phyloP scores from a whole-genome alignment of 345 rosid species.

The Limnanthes douglasii region DNA sequence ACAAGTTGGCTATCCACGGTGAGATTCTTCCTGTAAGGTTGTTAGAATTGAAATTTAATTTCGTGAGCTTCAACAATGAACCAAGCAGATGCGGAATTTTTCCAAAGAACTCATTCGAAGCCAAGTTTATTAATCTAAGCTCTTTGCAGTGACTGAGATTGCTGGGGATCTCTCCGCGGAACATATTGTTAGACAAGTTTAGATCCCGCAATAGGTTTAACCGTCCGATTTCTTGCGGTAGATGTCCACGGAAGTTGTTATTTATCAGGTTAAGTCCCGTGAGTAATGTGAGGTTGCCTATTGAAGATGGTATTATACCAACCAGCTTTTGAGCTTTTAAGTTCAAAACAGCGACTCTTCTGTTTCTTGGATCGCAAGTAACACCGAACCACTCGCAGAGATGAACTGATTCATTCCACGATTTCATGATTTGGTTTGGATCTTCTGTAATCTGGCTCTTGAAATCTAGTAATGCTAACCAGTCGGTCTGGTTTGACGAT shows the following conservation, averaged over 20 bases:
- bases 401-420: slow-evolving; percentile 10
- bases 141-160: slow-evolving; percentile 4
- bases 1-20: slow-evolving; percentile 7
- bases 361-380: not conserved
- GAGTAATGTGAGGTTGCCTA: slow-evolving; percentile 15
- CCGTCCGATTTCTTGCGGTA: slow-evolving; percentile 9
- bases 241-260: slow-evolving; percentile 5
- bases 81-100: slow-evolving; percentile 6
- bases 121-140: not conserved
- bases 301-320: slow-evolving; percentile 9
- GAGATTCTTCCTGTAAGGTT: slow-evolving; percentile 7
- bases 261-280: slow-evolving; percentile 3
- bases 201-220: slow-evolving; percentile 6
- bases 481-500: slow-evolving; percentile 6
- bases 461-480: slow-evolving; percentile 6
- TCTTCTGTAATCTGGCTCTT: slow-evolving; percentile 4
- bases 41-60: not conserved
- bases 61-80: not conserved
- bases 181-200: slow-evolving; percentile 1
- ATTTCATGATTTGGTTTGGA: slow-evolving; percentile 3
- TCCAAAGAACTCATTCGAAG: slow-evolving; percentile 1
- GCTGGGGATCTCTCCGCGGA: slow-evolving; percentile 5
- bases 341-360: slow-evolving; percentile 4
- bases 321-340: not conserved
- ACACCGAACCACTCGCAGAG: slow-evolving; percentile 8